Base-by-base conservation (phyloP, 2,329 filamentous ascomycete genomes). In the Trichoderma sp. region DNA sequence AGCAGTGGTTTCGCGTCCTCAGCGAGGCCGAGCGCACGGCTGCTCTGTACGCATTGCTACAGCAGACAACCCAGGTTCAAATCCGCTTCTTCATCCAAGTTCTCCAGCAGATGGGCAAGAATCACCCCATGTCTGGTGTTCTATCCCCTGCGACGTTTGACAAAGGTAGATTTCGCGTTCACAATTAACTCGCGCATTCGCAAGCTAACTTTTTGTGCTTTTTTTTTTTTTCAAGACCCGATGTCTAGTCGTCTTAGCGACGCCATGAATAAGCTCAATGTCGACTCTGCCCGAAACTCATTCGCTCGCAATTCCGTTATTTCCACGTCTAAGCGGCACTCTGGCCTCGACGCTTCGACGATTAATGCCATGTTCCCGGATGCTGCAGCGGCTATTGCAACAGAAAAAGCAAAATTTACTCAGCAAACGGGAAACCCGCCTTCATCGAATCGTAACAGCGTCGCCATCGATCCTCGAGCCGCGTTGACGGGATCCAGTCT, bases 341-440 rank as follows among this genome's bases (percentile, higher is more conserved):
- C 95, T 54, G 93, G 91, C n/a, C 88, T 99, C 67, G 94, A 98
- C 77, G 86, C 92, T 5, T 93, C 90, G 35, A 96, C 93, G 27
- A 97, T 99, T 80, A 97, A 97, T 80, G 93, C 93, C 74, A 98
- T 99, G 95, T 99, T 99, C 79, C 95, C 95, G 7, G 95, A 99
- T 82, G 95, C 95, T 53, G 95, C 95, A 15, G 94, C 94, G 50
- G 95, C 95, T n/a, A 98, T 99, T 78, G 94, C 94, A 29, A 97
- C 95, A 70, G 94, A 99, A 80, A 97, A 97, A 83, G 94, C 94
- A 68, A 96, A 97, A 78, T 98, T 96, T 77, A 96, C 94, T 19
- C 94, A 97, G 78, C 92, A 97, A 78, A 97, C 94, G 4, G 95
- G 94, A 69, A 93, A 94, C 71, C 90, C 90, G 25, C 93, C 94